Conservation (phyloP, 2,329 filamentous ascomycete species). For the Knoxdaviesia proteae region DNA sequence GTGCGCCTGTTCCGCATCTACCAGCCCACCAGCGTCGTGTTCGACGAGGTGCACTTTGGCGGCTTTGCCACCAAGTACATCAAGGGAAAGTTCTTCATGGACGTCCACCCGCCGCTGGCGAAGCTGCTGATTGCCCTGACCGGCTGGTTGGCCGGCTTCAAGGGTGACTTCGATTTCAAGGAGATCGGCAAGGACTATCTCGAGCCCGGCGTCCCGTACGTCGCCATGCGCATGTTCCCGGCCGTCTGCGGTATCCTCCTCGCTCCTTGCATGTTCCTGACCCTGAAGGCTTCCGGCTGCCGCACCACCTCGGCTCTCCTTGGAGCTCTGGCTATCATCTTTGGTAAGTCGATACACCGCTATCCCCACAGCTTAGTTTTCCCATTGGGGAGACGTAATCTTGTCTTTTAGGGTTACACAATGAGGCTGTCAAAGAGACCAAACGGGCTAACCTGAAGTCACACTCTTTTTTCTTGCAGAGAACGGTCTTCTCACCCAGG, state of each 20-base stretch:
- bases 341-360: conserved; percentile 38
- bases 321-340: conserved; percentile 73
- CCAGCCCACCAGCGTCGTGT: conserved; percentile 88
- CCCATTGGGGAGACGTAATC: too few relatives aligned
- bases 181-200: conserved; percentile 98
- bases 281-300: conserved; percentile 76
- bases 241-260: conserved; percentile 75
- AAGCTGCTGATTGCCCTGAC: conserved; percentile 93
- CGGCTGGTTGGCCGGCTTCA: conserved; percentile 84
- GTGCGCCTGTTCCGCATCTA: conserved; percentile 92
- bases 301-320: conserved; percentile 67
- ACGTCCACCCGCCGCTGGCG: conserved; percentile 92
- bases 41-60: conserved; percentile 98
- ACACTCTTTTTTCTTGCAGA: conserved; percentile 32
- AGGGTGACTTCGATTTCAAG: conserved; percentile 96
- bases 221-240: conserved; percentile 88
- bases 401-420: too few relatives aligned
- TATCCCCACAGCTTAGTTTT: neutral
- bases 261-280: conserved; percentile 85
- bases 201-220: conserved; percentile 85
- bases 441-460: neutral
- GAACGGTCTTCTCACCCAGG: conserved; percentile 88
- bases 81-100: conserved; percentile 99
- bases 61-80: conserved; percentile 98
- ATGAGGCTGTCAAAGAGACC: neutral